A percentile compares a stretch with the other conserved stretches of the same genome.
Evolutionary conservation across 2,329 filamentous ascomycete genomes (phyloP).

Genomic region (Colletotrichum orchidophilum): DNA sequence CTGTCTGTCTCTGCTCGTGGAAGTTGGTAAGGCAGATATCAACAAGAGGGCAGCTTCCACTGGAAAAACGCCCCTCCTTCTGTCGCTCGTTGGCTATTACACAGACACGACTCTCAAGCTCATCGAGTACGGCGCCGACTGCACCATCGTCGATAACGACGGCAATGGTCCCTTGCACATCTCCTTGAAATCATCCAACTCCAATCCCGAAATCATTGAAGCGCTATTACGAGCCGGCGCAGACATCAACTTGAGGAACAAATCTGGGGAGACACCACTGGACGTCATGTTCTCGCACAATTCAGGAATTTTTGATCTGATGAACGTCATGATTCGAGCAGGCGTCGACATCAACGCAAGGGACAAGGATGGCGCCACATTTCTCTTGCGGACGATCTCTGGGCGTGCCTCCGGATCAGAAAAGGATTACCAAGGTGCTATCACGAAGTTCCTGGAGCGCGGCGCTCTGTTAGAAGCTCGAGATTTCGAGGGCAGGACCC

Average conservation of each 20-base stretch:
- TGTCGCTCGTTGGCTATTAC: neutral
- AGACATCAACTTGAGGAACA: conserved; percentile 36
- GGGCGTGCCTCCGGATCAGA: neutral
- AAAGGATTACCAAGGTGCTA: neutral
- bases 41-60: conserved; percentile 32
- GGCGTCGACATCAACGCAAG: conserved; percentile 38
- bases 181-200: neutral
- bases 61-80: conserved; percentile 40
- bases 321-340: conserved; percentile 31
- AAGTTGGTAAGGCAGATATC: conserved; percentile 37
- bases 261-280: conserved; percentile 33
- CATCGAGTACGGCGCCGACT: conserved; percentile 35
- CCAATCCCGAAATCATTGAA: neutral
- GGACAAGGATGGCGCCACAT: conserved; percentile 32
- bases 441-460: conserved; percentile 29
- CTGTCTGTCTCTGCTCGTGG: conserved; percentile 37
- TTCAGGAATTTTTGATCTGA: neutral
- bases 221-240: conserved; percentile 35
- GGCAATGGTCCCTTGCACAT: conserved; percentile 38
- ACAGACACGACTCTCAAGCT: conserved; percentile 3
- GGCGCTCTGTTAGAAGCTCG: conserved; percentile 31
- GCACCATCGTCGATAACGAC: conserved; percentile 29
- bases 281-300: neutral
- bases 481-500: conserved; percentile 33
- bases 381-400: conserved; percentile 30